Base-by-base conservation (phyloP, 2,329 filamentous ascomycete genomes). In the Botryotinia narcissicola region DNA sequence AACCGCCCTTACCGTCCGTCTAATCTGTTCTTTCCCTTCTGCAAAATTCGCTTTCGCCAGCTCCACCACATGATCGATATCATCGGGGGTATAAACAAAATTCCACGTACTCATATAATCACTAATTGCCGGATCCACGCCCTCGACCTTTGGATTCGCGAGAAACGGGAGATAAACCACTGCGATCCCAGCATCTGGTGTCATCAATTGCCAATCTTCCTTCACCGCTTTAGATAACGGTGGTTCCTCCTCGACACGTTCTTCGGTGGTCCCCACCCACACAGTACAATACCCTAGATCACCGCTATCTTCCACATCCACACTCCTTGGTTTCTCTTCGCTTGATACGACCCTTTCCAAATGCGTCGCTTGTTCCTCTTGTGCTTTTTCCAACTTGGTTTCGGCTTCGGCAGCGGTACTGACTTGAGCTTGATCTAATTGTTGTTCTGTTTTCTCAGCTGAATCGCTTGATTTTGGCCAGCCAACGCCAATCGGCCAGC, bases 71-170 rank as follows among this genome's bases (percentile, higher is more conserved):
- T 89, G 88, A 78, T 98, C 95, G 70, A 99, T 90, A 82, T 99
- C 92, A 73, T 96, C 91, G 0, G 94, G 91, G 2, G 93, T 97
- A 82, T 98, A 99, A 44, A 98, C 91, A 81, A 98, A 98, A 81
- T 99, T 99, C 96, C 96, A 99, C 0, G 96, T 99, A 77, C 90
- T 93, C 85, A 98, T 90, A 82, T 94, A 98, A 74, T 97, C 94
- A 71, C 89, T 92, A 3, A 88, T 89, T 37, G 91, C 90, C 0
- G 96, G 96, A 77, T 97, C 92, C n/a, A 98, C 91, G 61, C 89
- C 92, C 0, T 91, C 88, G 0, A 94, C 91, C 74, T 92, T 91
- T 0, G 91, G 87, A 81, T 99, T 98, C 42, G 92, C 89, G 22
- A 98, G 85, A 75, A 98, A 91, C 0, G 96, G 96, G 79, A 98